Percentiles rank a stretch among this genome's conserved stretches.
Conservation (phyloP, 345 rosid species). For the Xanthoceras sorbifolium region DNA sequence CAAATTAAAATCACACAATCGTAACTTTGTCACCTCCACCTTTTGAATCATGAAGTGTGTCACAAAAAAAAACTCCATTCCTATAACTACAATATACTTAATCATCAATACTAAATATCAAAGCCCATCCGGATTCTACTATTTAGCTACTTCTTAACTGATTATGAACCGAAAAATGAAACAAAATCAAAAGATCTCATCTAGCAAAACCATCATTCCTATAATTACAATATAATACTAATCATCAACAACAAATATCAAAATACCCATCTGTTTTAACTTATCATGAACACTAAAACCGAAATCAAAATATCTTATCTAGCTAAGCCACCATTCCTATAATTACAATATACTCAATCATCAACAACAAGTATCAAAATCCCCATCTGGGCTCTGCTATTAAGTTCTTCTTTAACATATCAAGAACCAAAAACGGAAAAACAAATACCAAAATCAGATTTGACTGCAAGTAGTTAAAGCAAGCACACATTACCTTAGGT, state of each 20-base stretch:
- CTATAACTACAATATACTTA: background rate
- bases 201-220: background rate
- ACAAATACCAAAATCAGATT: background rate
- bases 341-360: background rate
- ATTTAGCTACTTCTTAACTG: background rate
- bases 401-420: background rate
- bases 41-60: background rate
- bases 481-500: slow-evolving; percentile 12
- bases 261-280: background rate
- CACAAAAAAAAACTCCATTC: background rate
- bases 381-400: background rate
- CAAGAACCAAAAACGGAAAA: too few species aligned
- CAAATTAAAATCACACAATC: background rate
- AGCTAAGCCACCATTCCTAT: background rate
- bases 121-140: background rate
- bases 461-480: background rate
- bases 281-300: background rate
- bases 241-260: background rate
- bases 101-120: background rate
- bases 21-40: background rate
- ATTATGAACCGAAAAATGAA: background rate
- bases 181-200: background rate
- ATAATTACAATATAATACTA: background rate
- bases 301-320: background rate
- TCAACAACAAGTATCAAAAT: background rate